Percentiles rank a stretch among this genome's conserved stretches.
Evolutionary conservation across 2,329 filamentous ascomycete genomes (phyloP).

Genomic region (Botrytis aclada): DNA sequence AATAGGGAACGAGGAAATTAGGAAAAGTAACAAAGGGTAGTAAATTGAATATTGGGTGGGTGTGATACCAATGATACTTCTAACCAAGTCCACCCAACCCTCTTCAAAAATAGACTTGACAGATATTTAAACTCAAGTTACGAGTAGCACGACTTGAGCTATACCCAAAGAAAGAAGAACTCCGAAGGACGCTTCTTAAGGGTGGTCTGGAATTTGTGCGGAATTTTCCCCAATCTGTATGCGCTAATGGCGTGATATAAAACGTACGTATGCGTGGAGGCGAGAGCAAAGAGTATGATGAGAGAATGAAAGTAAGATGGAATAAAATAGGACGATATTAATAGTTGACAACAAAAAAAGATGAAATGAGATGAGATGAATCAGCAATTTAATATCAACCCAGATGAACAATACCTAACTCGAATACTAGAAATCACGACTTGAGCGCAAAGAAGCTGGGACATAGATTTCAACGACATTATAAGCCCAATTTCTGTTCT

Average conservation of each 20-base stretch:
- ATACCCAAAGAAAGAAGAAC: neutral
- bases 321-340: neutral
- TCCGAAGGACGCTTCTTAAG: no score
- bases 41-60: no score
- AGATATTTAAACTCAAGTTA: neutral
- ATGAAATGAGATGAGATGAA: neutral
- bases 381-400: neutral
- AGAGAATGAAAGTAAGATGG: neutral
- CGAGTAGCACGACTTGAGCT: neutral
- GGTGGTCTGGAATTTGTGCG: neutral
- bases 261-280: neutral
- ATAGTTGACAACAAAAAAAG: neutral
- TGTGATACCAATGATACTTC: no score
- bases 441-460: neutral
- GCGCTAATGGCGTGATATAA: neutral
- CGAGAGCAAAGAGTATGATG: neutral
- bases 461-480: neutral
- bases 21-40: neutral
- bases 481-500: no score
- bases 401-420: neutral
- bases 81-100: neutral
- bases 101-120: neutral
- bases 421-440: neutral
- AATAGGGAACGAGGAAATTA: neutral
- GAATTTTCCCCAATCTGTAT: neutral